Evolutionary conservation across 306 rosid species (phyloP), one percentile per base, ranked within the genome.

Genomic region (Medicago ruthenica): DNA sequence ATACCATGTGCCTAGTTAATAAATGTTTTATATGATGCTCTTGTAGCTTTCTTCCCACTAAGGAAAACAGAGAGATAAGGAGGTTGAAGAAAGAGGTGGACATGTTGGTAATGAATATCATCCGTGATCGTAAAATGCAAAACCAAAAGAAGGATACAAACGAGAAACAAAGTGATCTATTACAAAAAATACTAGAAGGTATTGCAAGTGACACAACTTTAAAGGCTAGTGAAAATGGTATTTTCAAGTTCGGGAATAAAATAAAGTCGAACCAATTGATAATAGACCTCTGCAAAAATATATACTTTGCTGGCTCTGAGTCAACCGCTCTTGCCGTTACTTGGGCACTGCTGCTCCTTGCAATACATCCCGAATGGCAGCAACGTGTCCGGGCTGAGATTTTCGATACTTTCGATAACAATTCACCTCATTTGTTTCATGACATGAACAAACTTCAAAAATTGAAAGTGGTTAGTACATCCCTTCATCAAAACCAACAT

Each of bases 271-370:
- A 70, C 1, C 44, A 27, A 1, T 5, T 77, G 17, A 74, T 81
- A 14, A 22, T 84, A 15, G 87, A 81, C 51, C 75, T 74, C 0
- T 81, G 87, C 80, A 81, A 81, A 34, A 84, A 62, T 12, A 74
- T 84, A 2, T 81, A 80, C 78, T 84, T 84, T 36, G 87, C 87
- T 1, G 87, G 85, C 2, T 58, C 76, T 22, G 85, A 80, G 64
- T 67, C 54, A 42, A 59, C 39, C 9, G 80, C 85, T 22, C 17
- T 84, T 24, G 76, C 84, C 6, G 8, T 61, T n/a, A 12, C 59
- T 22, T 84, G 87, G 87, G 77, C 82, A 12, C 21, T 80, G 71
- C 0, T 80, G 69, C 78, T 84, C 0, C 80, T 84, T 18, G 77
- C 82, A 0, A 2, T 61, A 11, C 80, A 76, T 39, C 85, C 80